These are phyloP conservation scores for Tetratostichococcus sp. DNA, from an alignment of 139 green algal genomes.

Conservation along the genomic window DNA sequence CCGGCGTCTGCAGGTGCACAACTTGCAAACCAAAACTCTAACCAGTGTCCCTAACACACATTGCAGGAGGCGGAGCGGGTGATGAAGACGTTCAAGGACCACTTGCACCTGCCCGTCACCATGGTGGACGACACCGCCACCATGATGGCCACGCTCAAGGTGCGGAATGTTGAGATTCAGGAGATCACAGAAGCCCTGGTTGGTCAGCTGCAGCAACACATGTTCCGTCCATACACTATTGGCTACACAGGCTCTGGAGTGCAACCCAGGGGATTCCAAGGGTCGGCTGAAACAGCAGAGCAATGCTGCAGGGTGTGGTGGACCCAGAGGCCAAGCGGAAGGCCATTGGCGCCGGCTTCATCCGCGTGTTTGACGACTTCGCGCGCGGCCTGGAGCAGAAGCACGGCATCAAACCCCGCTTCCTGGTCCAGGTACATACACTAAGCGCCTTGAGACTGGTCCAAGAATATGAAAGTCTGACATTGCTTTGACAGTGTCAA, in stretches of 20 bases:
- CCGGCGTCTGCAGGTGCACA: too few relatives aligned
- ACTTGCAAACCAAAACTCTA: too few relatives aligned
- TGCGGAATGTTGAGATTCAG: neutral
- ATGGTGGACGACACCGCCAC: slow-evolving; percentile 77
- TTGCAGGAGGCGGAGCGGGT: slow-evolving; percentile 88
- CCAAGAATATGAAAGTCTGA: neutral
- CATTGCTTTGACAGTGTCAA: neutral
- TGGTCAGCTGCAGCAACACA: too few relatives aligned
- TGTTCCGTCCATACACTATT: too few relatives aligned
- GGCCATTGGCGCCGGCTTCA: slow-evolving; percentile 94
- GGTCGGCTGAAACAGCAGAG: too few relatives aligned
- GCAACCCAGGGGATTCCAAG: too few relatives aligned
- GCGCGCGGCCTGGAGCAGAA: slow-evolving; percentile 63
- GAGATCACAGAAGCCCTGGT: too few relatives aligned
- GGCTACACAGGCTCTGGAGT: too few relatives aligned
- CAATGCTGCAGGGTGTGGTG: slow-evolving; percentile 61
- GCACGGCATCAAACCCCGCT: slow-evolving; percentile 69
- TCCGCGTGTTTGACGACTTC: slow-evolving; percentile 87
- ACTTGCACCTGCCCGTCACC: slow-evolving; percentile 97
- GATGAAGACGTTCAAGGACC: slow-evolving; percentile 91
- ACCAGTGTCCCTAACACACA: too few relatives aligned
- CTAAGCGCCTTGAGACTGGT: neutral
- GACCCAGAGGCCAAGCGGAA: slow-evolving; percentile 98
- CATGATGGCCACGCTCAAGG: slow-evolving; percentile 41
- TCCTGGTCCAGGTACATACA: slow-evolving; percentile 71